Conservation (phyloP, 257 asterid genomes). For the Solanum chmielewskii region DNA sequence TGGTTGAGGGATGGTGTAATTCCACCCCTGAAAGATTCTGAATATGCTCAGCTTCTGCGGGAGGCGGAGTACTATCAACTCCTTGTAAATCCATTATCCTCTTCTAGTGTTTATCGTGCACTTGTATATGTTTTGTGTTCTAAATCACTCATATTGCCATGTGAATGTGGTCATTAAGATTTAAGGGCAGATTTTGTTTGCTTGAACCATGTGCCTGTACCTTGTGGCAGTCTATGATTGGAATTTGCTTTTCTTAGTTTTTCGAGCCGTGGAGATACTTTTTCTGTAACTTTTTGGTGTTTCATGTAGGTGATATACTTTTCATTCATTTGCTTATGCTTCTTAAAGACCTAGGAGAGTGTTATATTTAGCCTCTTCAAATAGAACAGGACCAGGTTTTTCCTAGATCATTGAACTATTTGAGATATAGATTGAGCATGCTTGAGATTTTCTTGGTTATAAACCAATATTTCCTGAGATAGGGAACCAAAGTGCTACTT, state of each 20-base stretch:
- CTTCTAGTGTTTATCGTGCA: not conserved
- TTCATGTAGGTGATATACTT: not conserved
- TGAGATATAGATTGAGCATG: not conserved
- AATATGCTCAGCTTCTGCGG: slow-evolving; percentile 57
- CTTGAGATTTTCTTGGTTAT: not conserved
- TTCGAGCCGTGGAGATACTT: not conserved
- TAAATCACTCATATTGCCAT: not conserved
- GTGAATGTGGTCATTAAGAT: not conserved
- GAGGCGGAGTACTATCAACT: slow-evolving; percentile 95
- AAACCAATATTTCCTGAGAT: not conserved
- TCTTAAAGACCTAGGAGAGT: not conserved
- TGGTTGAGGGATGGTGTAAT: slow-evolving; percentile 90
- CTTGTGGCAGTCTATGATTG: not conserved
- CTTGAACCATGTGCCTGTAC: not conserved
- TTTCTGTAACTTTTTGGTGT: not conserved
- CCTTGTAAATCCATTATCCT: slow-evolving; percentile 43
- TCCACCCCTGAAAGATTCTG: slow-evolving; percentile 59
- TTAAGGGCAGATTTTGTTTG: not conserved
- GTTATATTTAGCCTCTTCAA: not conserved
- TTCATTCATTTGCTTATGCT: not conserved
- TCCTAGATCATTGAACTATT: not conserved
- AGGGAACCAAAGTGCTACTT: not conserved
- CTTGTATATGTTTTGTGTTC: not conserved
- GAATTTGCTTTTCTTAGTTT: not conserved
- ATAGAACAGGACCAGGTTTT: not conserved